A percentile compares a stretch with the other conserved stretches of the same genome.
phyloP scores from a whole-genome alignment of 2,329 filamentous ascomycete species.

The Pseudogymnoascus sp. region DNA sequence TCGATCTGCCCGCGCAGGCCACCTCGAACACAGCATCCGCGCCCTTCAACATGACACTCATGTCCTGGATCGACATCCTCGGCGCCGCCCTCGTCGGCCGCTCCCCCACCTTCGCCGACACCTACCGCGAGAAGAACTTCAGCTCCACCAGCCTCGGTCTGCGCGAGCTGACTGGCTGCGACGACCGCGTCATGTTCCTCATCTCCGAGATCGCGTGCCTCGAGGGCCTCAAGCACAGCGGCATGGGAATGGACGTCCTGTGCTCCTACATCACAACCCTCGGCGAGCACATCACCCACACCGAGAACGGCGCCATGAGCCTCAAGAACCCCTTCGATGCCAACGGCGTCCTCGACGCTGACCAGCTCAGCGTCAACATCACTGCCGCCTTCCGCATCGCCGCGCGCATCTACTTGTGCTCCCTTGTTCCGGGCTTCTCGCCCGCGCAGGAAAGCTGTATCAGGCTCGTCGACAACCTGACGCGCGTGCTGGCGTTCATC shows the following conservation, averaged over 20 bases:
- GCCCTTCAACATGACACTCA: constrained; percentile 92
- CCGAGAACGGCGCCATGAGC: constrained; percentile 57
- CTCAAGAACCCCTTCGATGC: constrained; percentile 57
- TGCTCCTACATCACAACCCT: constrained; percentile 87
- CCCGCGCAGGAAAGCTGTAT: constrained; percentile 67
- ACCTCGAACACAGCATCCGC: constrained; percentile 36
- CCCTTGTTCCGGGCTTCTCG: constrained; percentile 81
- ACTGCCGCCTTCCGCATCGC: constrained; percentile 86
- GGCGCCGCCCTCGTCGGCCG: constrained; percentile 86
- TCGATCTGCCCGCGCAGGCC: constrained; percentile 61
- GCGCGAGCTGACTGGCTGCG: constrained; percentile 92
- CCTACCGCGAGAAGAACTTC: constrained; percentile 92
- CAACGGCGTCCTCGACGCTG: constrained; percentile 71
- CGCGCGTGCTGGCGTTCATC: constrained; percentile 71
- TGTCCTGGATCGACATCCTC: constrained; percentile 94
- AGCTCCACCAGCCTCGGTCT: constrained; percentile 63
- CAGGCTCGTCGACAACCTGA: constrained; percentile 72
- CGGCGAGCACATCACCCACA: constrained; percentile 77
- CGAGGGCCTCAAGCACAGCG: constrained; percentile 76
- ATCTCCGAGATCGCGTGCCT: constrained; percentile 97
- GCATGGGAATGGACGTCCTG: constrained; percentile 78
- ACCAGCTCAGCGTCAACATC: constrained; percentile 81
- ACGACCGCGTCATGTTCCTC: constrained; percentile 94
- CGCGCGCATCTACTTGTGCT: constrained; percentile 94
- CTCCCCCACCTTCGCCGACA: constrained; percentile 83